These are phyloP conservation scores for Lenwebbia sp. DNA, from an alignment of 345 rosid species.

Conservation along the genomic window DNA sequence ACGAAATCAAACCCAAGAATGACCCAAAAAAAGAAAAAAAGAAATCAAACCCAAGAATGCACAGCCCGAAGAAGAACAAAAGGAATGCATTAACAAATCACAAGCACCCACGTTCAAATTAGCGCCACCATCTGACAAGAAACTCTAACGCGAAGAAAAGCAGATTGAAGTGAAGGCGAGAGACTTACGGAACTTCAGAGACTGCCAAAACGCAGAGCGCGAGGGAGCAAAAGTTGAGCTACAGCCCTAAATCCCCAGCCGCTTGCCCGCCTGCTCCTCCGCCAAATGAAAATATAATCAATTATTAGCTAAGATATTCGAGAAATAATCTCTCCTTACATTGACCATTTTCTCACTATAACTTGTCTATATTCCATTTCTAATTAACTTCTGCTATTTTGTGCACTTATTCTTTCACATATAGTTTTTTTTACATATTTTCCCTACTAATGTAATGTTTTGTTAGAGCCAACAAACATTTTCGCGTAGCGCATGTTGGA, in stretches of 20 bases:
- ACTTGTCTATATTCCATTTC: not conserved
- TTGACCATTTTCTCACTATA: not conserved
- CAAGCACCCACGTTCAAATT: not conserved
- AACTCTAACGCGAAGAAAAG: not conserved
- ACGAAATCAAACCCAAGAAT: not conserved
- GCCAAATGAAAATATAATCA: not conserved
- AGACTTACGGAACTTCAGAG: not conserved
- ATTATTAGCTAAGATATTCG: not conserved
- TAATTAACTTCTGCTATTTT: not conserved
- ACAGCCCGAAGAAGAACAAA: not conserved
- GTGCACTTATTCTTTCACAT: not conserved
- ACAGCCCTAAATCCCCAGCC: not conserved
- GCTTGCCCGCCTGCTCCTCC: not conserved
- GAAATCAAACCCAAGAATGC: not conserved
- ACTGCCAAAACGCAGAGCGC: not conserved
- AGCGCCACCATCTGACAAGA: not conserved
- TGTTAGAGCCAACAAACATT: not conserved
- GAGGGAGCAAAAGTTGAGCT: not conserved
- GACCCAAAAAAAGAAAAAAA: not conserved
- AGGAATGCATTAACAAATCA: not conserved
- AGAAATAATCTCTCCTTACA: not conserved
- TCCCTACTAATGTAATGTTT: not conserved
- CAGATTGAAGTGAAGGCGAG: not conserved
- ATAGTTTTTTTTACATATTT: not conserved
- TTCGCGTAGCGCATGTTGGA: not conserved